Percentiles rank a stretch among this genome's conserved stretches.
phyloP scores from a whole-genome alignment of 306 rosid genomes.

The Rosa multiflora region DNA sequence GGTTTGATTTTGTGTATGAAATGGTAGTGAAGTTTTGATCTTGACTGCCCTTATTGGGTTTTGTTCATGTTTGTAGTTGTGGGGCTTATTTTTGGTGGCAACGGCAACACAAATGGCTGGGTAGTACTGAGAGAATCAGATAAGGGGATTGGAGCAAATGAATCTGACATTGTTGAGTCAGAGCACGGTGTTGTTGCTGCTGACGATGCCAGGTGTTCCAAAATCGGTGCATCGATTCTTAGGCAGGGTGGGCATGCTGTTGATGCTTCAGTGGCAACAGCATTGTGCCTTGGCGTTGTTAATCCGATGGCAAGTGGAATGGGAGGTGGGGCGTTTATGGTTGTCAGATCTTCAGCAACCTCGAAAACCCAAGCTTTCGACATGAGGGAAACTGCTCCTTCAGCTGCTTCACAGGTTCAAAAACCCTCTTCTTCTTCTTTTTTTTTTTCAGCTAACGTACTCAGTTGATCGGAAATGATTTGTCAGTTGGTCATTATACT shows the following conservation, averaged over 20 bases:
- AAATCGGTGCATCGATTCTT: constrained; percentile 67
- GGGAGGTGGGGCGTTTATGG: constrained; percentile 88
- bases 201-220: constrained; percentile 80
- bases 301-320: constrained; percentile 75
- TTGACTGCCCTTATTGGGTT: neutral
- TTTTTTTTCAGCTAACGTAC: constrained; percentile 24
- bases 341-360: constrained; percentile 63
- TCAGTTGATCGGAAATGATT: neutral
- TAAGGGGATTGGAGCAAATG: constrained; percentile 4
- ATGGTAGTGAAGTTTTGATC: neutral
- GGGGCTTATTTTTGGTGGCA: constrained; percentile 38
- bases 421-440: neutral
- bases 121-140: constrained; percentile 18
- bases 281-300: constrained; percentile 84
- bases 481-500: neutral
- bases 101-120: constrained; percentile 26
- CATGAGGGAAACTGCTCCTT: constrained; percentile 93
- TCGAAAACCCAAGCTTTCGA: constrained; percentile 62
- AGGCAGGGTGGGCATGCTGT: constrained; percentile 88
- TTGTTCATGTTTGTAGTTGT: constrained; percentile 37
- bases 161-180: constrained; percentile 54
- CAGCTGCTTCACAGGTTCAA: constrained; percentile 79
- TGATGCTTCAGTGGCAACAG: constrained; percentile 92
- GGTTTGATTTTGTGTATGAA: neutral
- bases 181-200: constrained; percentile 86